A percentile compares a stretch with the other conserved stretches of the same genome.
Evolutionary conservation across 2,329 filamentous ascomycete species (phyloP).

Genomic region (Lecanicillium sp.): DNA sequence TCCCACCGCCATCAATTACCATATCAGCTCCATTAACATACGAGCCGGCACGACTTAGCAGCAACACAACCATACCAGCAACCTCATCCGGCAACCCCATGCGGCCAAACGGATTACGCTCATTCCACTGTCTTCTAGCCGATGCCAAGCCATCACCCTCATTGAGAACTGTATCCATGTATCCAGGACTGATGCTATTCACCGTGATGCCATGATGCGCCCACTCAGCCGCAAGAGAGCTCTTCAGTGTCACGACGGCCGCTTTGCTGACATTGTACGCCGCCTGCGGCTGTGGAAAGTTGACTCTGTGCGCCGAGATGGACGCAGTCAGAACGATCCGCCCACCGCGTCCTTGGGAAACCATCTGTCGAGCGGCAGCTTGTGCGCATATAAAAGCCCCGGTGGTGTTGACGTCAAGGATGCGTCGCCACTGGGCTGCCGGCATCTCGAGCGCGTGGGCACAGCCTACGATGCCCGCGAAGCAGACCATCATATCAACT

Average conservation of each 20-base stretch:
- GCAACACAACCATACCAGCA: slow-evolving; percentile 48
- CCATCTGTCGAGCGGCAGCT: slow-evolving; percentile 44
- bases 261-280: slow-evolving; percentile 64
- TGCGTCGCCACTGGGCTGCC: slow-evolving; percentile 44
- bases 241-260: slow-evolving; percentile 50
- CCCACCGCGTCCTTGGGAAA: slow-evolving; percentile 36
- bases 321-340: slow-evolving; percentile 55
- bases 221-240: slow-evolving; percentile 63
- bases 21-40: slow-evolving; percentile 61
- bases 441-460: slow-evolving; percentile 44
- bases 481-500: slow-evolving; percentile 16
- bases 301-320: slow-evolving; percentile 56
- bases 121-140: slow-evolving; percentile 45
- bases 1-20: slow-evolving; percentile 48
- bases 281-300: slow-evolving; percentile 59
- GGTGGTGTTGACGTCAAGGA: slow-evolving; percentile 61
- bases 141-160: slow-evolving; percentile 50
- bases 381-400: slow-evolving; percentile 61
- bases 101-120: slow-evolving; percentile 52
- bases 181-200: slow-evolving; percentile 63
- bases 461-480: slow-evolving; percentile 49
- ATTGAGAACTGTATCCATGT: slow-evolving; percentile 70
- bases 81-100: slow-evolving; percentile 57
- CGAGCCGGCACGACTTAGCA: slow-evolving; percentile 49
- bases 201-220: slow-evolving; percentile 59